Percentiles rank a stretch among this genome's conserved stretches.
These are phyloP conservation scores for Mallotus repandus DNA, from an alignment of 441 rosid genomes.

Conservation along the genomic window DNA sequence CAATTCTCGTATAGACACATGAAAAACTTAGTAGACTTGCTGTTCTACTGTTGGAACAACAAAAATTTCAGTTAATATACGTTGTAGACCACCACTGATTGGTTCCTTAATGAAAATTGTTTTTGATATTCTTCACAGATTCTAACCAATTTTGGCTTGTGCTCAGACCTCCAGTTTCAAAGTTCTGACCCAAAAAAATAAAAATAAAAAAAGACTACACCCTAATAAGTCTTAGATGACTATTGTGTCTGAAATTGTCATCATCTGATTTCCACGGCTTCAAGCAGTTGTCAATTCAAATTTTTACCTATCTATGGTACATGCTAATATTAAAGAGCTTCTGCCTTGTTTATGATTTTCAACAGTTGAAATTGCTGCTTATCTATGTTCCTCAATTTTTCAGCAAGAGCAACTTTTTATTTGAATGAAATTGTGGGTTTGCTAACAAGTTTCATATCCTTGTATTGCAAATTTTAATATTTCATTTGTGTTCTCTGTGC, in stretches of 20 bases:
- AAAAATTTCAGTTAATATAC: too few species aligned
- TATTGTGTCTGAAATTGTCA: not conserved
- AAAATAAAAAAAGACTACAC: not conserved
- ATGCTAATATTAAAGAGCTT: not conserved
- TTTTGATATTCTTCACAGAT: not conserved
- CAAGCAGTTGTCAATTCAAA: not conserved
- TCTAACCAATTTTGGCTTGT: not conserved
- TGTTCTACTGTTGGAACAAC: too few species aligned
- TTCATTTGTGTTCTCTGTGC: constrained; percentile 12
- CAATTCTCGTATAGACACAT: not conserved
- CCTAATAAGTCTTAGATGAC: not conserved
- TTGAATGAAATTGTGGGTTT: not conserved
- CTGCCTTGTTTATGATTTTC: not conserved
- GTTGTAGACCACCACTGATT: not conserved
- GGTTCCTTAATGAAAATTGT: not conserved
- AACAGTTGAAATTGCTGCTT: not conserved
- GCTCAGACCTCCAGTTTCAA: not conserved
- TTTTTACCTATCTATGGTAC: too few species aligned
- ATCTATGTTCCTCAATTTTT: not conserved
- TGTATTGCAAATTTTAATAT: constrained; percentile 2
- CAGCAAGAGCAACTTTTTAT: too few species aligned
- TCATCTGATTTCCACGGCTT: not conserved
- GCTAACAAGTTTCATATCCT: constrained; percentile 1
- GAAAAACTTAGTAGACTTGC: not conserved
- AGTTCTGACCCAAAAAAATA: not conserved